Percentiles rank a stretch among this genome's conserved stretches.
These are phyloP conservation scores for Claviceps humidiphila DNA, from an alignment of 2,329 filamentous ascomycete genomes.

Conservation along the genomic window DNA sequence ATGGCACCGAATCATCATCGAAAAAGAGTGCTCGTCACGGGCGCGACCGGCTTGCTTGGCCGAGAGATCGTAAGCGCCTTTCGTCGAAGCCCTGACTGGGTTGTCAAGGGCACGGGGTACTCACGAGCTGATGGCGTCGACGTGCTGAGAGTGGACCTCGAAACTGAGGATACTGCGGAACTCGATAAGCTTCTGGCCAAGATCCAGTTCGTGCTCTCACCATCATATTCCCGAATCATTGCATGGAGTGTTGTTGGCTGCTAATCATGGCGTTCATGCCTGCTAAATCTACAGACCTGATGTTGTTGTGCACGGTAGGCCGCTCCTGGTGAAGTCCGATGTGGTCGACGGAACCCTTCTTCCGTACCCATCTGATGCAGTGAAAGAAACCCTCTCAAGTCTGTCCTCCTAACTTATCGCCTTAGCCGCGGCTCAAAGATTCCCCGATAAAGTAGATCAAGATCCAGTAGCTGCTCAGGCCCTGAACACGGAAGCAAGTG, in stretches of 20 bases:
- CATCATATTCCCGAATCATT: background rate
- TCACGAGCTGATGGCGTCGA: constrained; percentile 59
- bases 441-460: constrained; percentile 71
- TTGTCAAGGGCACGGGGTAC: constrained; percentile 59
- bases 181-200: constrained; percentile 38
- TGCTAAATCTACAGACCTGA: constrained; percentile 41
- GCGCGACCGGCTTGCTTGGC: constrained; percentile 73
- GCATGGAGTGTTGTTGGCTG: background rate
- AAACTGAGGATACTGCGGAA: constrained; percentile 23
- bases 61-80: constrained; percentile 66
- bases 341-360: too few relatives aligned
- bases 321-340: too few relatives aligned
- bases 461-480: constrained; percentile 62
- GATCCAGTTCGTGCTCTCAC: constrained; percentile 32
- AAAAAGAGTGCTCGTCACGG: constrained; percentile 58
- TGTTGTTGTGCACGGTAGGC: constrained; percentile 66
- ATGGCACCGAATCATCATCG: background rate
- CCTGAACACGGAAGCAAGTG: constrained; percentile 63
- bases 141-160: constrained; percentile 47
- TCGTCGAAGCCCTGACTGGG: constrained; percentile 40
- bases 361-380: too few relatives aligned
- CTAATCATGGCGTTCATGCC: background rate
- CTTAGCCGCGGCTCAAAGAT: constrained; percentile 72
- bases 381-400: background rate
- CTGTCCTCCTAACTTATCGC: background rate